Evolutionary conservation across 1,139 yeast species (phyloP), one percentile per base, ranked within the genome.

Genomic region (Diutina ranongensis): DNA sequence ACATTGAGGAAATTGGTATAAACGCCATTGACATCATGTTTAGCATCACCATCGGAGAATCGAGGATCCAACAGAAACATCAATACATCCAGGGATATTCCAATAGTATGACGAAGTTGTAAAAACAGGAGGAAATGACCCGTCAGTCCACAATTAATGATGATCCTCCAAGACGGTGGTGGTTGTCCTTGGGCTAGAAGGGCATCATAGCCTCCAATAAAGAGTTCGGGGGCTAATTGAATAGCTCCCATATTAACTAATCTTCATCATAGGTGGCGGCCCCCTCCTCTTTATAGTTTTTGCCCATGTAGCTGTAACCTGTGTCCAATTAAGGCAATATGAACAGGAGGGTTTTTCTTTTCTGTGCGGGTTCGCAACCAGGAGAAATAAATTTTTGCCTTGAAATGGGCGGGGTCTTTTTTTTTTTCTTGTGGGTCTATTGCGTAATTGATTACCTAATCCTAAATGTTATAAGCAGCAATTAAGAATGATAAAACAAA

Each of bases 381-480:
- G 10, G 10, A 25, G 28, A 25, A 25, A 25, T n/a, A n/a, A n/a
- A n/a, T n/a, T n/a, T n/a, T n/a, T n/a, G n/a, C n/a, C n/a, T n/a
- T n/a, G n/a, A n/a, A n/a, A n/a, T n/a, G n/a, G n/a, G n/a, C n/a
- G n/a, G n/a, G n/a, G n/a, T n/a, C n/a, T n/a, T n/a, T n/a, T n/a
- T n/a, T n/a, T n/a, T n/a, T n/a, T n/a, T n/a, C n/a, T n/a, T n/a
- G n/a, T n/a, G n/a, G n/a, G n/a, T n/a, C n/a, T n/a, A n/a, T n/a
- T n/a, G 28, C 28, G 9, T 5, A 10, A 25, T 25, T 10, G 5
- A 5, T 10, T 5, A 5, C 28, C 28, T 5, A 5, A 13, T 7
- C 15, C 32, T 56, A 74, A 44, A 75, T 72, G 54, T 80, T 76
- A 55, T 65, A 73, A 19, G 88, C 88, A 13, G 88, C 84, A 42